Percentiles rank a stretch among this genome's conserved stretches.
phyloP scores from a whole-genome alignment of 2,329 filamentous ascomycete genomes.

The Apiospora arundinis region DNA sequence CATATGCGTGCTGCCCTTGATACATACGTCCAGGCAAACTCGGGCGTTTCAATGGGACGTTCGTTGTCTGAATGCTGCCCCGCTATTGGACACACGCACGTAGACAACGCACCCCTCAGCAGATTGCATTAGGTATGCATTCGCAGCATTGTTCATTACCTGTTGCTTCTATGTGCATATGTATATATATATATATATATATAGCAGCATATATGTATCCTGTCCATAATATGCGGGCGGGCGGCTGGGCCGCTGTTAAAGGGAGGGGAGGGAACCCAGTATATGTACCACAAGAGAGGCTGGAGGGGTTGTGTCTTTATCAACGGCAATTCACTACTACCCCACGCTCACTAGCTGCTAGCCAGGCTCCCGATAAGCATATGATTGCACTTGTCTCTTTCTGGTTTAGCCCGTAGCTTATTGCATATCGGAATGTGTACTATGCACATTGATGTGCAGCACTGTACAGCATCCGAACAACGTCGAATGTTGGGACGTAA shows the following conservation, averaged over 20 bases:
- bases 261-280: not conserved
- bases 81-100: slow-evolving; percentile 4
- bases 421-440: not conserved
- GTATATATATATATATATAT: not conserved
- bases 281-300: too few species aligned
- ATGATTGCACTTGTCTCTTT: not conserved
- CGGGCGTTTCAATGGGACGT: not conserved
- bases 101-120: not conserved
- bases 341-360: slow-evolving; percentile 3
- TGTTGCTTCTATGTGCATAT: not conserved
- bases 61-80: not conserved
- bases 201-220: not conserved
- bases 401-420: not conserved
- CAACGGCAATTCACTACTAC: not conserved
- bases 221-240: not conserved
- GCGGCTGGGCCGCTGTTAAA: not conserved
- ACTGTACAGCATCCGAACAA: not conserved
- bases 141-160: not conserved
- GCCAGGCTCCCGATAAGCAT: slow-evolving; percentile 1
- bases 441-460: not conserved
- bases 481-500: not conserved
- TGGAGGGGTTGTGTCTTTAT: slow-evolving; percentile 9
- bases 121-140: slow-evolving; percentile 4
- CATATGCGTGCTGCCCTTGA: not conserved
- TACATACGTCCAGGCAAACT: not conserved